Evolutionary conservation across 2,329 filamentous ascomycete species (phyloP).

Genomic region (Rutstroemia sp.): DNA sequence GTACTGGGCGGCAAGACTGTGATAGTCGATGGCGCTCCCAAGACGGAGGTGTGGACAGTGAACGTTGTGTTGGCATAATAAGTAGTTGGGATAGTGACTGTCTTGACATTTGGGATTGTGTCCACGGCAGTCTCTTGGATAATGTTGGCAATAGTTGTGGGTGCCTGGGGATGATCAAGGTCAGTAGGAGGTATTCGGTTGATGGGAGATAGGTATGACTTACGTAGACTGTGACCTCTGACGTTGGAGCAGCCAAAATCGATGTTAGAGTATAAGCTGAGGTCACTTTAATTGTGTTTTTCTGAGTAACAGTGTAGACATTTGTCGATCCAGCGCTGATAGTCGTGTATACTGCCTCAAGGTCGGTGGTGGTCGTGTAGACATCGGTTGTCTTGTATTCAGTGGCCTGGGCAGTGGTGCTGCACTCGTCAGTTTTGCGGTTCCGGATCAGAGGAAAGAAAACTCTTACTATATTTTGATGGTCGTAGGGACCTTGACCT

Average conservation of each 20-base stretch:
- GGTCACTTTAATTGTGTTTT: slow-evolving; percentile 37
- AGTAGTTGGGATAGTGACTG: slow-evolving; percentile 12
- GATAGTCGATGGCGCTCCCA: not conserved
- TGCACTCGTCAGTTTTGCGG: not conserved
- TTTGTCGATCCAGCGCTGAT: slow-evolving; percentile 34
- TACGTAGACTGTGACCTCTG: slow-evolving; percentile 16
- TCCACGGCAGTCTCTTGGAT: slow-evolving; percentile 17
- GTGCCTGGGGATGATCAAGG: slow-evolving; percentile 16
- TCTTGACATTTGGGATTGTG: slow-evolving; percentile 21
- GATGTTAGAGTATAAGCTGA: slow-evolving; percentile 22
- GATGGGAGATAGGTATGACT: not conserved
- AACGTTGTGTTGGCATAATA: not conserved
- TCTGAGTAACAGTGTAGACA: slow-evolving; percentile 35
- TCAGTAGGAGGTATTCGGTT: not conserved
- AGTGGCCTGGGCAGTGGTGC: slow-evolving; percentile 3
- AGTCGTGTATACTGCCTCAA: slow-evolving; percentile 10
- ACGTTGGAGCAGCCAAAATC: slow-evolving; percentile 21
- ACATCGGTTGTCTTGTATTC: slow-evolving; percentile 17
- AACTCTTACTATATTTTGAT: slow-evolving; percentile 28
- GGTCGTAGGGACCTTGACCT: slow-evolving; percentile 22
- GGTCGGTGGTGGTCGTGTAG: slow-evolving; percentile 33
- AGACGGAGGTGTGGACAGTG: not conserved
- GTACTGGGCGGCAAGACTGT: not conserved
- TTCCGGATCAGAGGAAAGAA: not conserved
- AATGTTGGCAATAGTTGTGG: slow-evolving; percentile 16